Evolutionary conservation across 805 yeast genomes (phyloP).

Genomic region (Candida verbasci): DNA sequence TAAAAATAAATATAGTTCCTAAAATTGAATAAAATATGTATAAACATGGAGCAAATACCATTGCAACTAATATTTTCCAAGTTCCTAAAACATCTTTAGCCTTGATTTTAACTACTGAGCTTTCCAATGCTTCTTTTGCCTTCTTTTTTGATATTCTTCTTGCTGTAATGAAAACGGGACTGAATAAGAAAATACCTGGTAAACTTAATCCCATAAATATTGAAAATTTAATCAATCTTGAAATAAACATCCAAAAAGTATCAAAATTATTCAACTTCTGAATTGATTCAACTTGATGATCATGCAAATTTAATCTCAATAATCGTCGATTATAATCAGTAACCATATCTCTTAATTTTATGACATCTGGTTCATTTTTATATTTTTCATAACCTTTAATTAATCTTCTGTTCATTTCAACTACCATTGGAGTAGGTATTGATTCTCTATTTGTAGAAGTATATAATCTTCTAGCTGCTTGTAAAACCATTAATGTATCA

Average conservation of each 20-base stretch:
- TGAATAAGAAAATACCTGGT: slow-evolving; percentile 35
- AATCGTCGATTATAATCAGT: slow-evolving; percentile 29
- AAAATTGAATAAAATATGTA: slow-evolving; percentile 36
- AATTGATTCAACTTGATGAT: slow-evolving; percentile 36
- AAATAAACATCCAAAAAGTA: slow-evolving; percentile 20
- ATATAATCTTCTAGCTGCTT: slow-evolving; percentile 39
- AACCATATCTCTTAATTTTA: slow-evolving; percentile 25
- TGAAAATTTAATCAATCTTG: slow-evolving; percentile 22
- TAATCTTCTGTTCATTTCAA: slow-evolving; percentile 38
- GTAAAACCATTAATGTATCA: slow-evolving; percentile 40
- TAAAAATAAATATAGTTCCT: slow-evolving; percentile 19
- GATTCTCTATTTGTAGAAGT: slow-evolving; percentile 28
- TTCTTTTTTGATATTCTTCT: slow-evolving; percentile 28
- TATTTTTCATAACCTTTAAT: slow-evolving; percentile 33
- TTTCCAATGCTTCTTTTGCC: slow-evolving; percentile 35
- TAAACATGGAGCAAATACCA: slow-evolving; percentile 36
- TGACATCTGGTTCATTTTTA: slow-evolving; percentile 30
- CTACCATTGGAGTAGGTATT: slow-evolving; percentile 39
- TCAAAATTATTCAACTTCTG: slow-evolving; percentile 17
- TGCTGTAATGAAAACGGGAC: slow-evolving; percentile 37
- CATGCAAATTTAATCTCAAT: slow-evolving; percentile 31
- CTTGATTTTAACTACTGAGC: slow-evolving; percentile 35
- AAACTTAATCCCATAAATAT: slow-evolving; percentile 29
- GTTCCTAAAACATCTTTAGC: slow-evolving; percentile 41
- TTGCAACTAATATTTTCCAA: slow-evolving; percentile 41